Evolutionary conservation across 441 rosid genomes (phyloP).

Genomic region (Gossypium lobatum): DNA sequence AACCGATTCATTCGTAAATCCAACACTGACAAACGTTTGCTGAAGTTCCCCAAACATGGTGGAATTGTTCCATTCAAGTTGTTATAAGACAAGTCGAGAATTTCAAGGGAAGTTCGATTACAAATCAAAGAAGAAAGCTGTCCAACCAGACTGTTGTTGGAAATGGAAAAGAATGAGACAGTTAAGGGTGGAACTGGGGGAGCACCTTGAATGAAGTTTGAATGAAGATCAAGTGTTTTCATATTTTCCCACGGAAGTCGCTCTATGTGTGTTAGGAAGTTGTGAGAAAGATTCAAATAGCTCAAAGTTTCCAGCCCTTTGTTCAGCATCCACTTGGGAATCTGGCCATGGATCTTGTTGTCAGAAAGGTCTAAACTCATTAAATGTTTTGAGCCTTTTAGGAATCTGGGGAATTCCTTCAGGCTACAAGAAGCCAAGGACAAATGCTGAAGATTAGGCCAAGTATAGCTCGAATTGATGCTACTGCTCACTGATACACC

Average conservation of each 20-base stretch:
- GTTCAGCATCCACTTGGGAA: neutral
- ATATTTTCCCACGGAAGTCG: neutral
- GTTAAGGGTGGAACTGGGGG: neutral
- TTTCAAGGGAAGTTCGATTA: neutral
- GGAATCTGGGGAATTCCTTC: neutral
- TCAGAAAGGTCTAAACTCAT: neutral
- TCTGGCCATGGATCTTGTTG: neutral
- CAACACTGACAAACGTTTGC: slow-evolving; percentile 1
- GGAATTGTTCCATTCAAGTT: slow-evolving; percentile 12
- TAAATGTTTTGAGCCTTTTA: neutral
- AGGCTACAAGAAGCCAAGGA: neutral
- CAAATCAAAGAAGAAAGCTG: slow-evolving; percentile 36
- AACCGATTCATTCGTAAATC: slow-evolving; percentile 13
- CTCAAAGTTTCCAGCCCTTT: neutral
- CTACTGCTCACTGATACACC: neutral
- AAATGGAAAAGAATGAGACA: neutral
- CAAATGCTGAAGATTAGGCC: neutral
- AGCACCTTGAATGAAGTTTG: neutral
- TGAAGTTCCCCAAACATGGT: slow-evolving; percentile 10
- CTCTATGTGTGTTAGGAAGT: neutral
- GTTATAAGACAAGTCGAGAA: neutral
- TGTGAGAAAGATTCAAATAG: neutral
- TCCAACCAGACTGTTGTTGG: slow-evolving; percentile 63
- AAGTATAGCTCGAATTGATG: neutral
- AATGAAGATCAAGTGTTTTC: neutral